phyloP scores from a whole-genome alignment of 2,329 filamentous ascomycete species.

The Daldinia sp. region DNA sequence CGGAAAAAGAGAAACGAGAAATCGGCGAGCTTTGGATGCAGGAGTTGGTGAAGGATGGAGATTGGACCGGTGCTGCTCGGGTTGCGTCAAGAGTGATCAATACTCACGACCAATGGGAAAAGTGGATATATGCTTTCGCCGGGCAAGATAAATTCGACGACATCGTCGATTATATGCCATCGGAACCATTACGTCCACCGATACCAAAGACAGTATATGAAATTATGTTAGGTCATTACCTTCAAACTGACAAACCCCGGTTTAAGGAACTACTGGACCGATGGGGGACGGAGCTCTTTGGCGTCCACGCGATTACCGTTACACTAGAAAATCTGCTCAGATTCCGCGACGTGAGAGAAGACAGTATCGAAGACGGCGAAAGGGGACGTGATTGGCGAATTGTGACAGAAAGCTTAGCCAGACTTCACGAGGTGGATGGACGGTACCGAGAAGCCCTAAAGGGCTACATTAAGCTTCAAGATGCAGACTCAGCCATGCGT shows the following conservation, averaged over 20 bases:
- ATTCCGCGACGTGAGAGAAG: conserved; percentile 76
- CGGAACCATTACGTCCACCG: conserved; percentile 77
- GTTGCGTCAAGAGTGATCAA: conserved; percentile 84
- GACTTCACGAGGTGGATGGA: conserved; percentile 82
- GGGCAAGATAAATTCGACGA: conserved; percentile 87
- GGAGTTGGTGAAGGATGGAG: conserved; percentile 75
- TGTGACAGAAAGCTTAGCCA: conserved; percentile 85
- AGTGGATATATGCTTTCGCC: conserved; percentile 94
- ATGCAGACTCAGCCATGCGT: conserved; percentile 87
- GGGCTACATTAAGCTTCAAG: conserved; percentile 89
- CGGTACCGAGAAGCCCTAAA: conserved; percentile 84
- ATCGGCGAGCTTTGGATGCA: conserved; percentile 95
- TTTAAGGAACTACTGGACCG: conserved; percentile 81
- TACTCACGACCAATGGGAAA: conserved; percentile 86
- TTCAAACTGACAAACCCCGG: conserved; percentile 76
- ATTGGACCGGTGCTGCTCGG: conserved; percentile 82
- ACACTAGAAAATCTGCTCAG: conserved; percentile 84
- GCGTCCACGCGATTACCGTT: conserved; percentile 77
- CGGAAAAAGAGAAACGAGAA: conserved; percentile 86
- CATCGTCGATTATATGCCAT: conserved; percentile 84
- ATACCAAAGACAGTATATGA: conserved; percentile 87
- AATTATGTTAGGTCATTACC: conserved; percentile 87
- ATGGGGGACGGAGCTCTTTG: conserved; percentile 87
- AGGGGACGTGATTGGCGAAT: conserved; percentile 85
- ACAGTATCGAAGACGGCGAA: conserved; percentile 77